Evolutionary conservation across 371 early-diverging fungal genomes (phyloP).

Genomic region (Actinomortierella wolfii): DNA sequence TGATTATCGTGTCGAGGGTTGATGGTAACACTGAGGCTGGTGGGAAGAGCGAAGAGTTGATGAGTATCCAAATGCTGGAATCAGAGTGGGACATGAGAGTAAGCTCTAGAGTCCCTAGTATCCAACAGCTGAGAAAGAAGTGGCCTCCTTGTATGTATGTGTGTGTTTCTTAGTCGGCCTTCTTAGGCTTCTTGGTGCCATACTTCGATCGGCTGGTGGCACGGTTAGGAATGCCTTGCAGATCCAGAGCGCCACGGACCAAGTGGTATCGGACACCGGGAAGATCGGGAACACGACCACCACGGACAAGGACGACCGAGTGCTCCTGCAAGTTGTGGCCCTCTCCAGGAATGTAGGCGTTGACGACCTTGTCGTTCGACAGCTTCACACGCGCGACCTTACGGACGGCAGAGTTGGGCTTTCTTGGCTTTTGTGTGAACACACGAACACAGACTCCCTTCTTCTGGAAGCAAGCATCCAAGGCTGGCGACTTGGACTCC

Average conservation of each 20-base stretch:
- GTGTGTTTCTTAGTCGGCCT: constrained; percentile 22
- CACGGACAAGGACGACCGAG: constrained; percentile 93
- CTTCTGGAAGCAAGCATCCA: constrained; percentile 87
- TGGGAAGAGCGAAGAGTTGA: no score
- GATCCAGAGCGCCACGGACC: constrained; percentile 92
- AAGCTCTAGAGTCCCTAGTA: no score
- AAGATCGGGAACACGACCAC: constrained; percentile 93
- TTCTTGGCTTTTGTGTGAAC: constrained; percentile 91
- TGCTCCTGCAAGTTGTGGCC: constrained; percentile 98
- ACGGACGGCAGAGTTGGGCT: constrained; percentile 92
- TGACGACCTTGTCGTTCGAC: constrained; percentile 86
- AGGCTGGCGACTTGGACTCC: constrained; percentile 83
- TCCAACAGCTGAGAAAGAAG: no score
- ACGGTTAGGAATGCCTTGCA: constrained; percentile 92
- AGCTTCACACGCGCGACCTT: constrained; percentile 87
- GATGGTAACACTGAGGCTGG: no score
- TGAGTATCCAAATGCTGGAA: no score
- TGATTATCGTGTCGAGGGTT: no score
- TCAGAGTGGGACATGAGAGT: no score
- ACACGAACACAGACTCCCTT: constrained; percentile 96
- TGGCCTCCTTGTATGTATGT: no score
- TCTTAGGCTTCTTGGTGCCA: constrained; percentile 85
- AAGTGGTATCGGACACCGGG: constrained; percentile 98
- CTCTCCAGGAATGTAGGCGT: constrained; percentile 97
- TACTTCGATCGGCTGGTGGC: constrained; percentile 90